These are phyloP conservation scores for Cytospora paraplurivora DNA, from an alignment of 2,329 filamentous ascomycete genomes.

Conservation along the genomic window DNA sequence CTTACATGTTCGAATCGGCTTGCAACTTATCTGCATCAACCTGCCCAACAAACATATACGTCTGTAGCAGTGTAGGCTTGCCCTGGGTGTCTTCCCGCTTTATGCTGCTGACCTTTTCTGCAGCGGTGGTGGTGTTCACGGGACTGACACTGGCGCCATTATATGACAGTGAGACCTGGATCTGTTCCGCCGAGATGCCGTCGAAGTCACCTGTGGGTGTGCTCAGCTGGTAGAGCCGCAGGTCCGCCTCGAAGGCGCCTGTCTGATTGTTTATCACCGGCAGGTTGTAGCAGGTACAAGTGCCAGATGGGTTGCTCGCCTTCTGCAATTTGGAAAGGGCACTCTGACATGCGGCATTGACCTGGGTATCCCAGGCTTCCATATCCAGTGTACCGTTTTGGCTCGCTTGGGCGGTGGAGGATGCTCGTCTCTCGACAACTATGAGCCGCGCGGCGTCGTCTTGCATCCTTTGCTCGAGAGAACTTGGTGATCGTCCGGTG, in stretches of 20 bases:
- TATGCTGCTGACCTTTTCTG: slow-evolving; percentile 32
- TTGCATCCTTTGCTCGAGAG: slow-evolving; percentile 37
- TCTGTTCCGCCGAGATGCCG: slow-evolving; percentile 52
- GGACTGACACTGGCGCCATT: slow-evolving; percentile 55
- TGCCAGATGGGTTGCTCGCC: slow-evolving; percentile 72
- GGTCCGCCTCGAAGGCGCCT: slow-evolving; percentile 75
- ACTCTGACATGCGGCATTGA: slow-evolving; percentile 59
- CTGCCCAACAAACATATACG: slow-evolving; percentile 69
- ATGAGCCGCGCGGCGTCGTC: slow-evolving; percentile 32
- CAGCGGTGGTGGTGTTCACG: slow-evolving; percentile 37
- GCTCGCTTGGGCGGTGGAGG: slow-evolving; percentile 41
- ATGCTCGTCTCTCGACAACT: slow-evolving; percentile 31
- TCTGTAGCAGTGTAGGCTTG: slow-evolving; percentile 51
- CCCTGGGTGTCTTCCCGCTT: slow-evolving; percentile 27
- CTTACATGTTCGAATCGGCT: slow-evolving; percentile 63
- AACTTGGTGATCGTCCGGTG: slow-evolving; percentile 30
- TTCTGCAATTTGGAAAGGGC: slow-evolving; percentile 57
- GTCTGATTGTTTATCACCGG: slow-evolving; percentile 67
- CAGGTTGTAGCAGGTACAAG: slow-evolving; percentile 82
- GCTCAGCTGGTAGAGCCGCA: slow-evolving; percentile 72
- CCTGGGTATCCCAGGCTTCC: slow-evolving; percentile 58
- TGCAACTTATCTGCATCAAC: slow-evolving; percentile 61
- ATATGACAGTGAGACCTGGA: slow-evolving; percentile 59
- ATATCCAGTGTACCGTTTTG: slow-evolving; percentile 53
- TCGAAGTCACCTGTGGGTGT: slow-evolving; percentile 56